Conservation (phyloP, 2,329 filamentous ascomycete species). For the Aschersonia sp. region DNA sequence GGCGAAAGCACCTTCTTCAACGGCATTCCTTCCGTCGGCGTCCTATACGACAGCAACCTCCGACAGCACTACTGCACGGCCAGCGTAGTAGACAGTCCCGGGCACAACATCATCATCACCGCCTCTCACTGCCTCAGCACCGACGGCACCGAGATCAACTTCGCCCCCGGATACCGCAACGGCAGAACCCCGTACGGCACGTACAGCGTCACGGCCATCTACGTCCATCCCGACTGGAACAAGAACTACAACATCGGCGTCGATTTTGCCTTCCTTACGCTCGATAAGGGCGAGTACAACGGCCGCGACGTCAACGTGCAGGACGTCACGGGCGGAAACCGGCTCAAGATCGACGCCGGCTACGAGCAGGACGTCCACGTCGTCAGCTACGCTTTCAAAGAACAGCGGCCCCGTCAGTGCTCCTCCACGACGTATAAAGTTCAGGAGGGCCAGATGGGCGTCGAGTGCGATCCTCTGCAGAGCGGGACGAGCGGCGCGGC, state of each 20-base stretch:
- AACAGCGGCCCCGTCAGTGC: constrained; percentile 5
- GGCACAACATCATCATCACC: constrained; percentile 5
- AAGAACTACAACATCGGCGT: constrained; percentile 1
- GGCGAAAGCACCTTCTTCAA: constrained; percentile 1
- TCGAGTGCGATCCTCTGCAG: constrained; percentile 4
- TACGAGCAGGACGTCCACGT: constrained; percentile 4
- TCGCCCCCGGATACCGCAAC: constrained; percentile 6
- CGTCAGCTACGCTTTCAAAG: constrained; percentile 4
- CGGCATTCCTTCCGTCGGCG: constrained; percentile 5
- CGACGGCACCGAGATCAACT: constrained; percentile 2
- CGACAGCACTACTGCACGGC: constrained; percentile 5
- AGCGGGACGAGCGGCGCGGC: constrained; percentile 6
- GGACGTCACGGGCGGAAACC: constrained; percentile 5
- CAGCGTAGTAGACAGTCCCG: constrained; percentile 4
- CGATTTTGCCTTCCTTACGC: constrained; percentile 6
- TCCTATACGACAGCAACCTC: constrained; percentile 1
- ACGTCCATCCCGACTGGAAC: constrained; percentile 3
- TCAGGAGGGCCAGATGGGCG: constrained; percentile 5
- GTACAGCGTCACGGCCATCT: constrained; percentile 4
- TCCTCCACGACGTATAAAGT: constrained; percentile 2
- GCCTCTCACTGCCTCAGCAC: constrained; percentile 5
- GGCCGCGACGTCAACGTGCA: constrained; percentile 5
- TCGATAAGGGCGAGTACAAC: constrained; percentile 4
- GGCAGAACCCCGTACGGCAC: constrained; percentile 5
- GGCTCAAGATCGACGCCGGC: constrained; percentile 3